Evolutionary conservation across 148 eudicot species (phyloP).

Genomic region (Cornus kousa): DNA sequence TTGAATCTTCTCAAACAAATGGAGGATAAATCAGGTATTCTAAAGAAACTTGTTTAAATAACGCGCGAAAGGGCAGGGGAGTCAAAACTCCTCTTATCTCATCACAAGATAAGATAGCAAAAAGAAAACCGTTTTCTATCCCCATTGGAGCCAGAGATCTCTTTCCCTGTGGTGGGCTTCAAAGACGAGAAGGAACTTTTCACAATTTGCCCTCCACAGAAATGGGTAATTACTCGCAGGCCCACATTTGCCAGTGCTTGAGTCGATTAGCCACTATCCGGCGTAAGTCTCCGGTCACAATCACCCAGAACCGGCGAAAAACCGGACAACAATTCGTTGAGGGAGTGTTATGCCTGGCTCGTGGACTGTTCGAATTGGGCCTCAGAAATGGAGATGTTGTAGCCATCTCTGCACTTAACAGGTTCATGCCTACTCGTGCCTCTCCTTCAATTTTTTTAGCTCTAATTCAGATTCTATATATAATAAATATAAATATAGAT

Average conservation of each 20-base stretch:
- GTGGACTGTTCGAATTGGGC: constrained; percentile 47
- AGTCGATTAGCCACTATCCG: constrained; percentile 52
- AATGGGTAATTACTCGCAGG: constrained; percentile 26
- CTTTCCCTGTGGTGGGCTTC: not conserved
- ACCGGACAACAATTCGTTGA: constrained; percentile 62
- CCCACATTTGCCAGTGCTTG: constrained; percentile 82
- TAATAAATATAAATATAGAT: too few species aligned
- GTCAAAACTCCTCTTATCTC: too few species aligned
- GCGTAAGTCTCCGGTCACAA: constrained; percentile 42
- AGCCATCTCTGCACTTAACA: constrained; percentile 73
- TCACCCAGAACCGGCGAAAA: constrained; percentile 30
- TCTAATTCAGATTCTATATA: too few species aligned
- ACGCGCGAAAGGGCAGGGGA: too few species aligned
- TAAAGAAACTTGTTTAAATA: too few species aligned
- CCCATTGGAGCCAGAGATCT: not conserved
- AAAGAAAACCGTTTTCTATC: too few species aligned
- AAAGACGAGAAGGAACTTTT: not conserved
- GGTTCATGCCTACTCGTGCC: constrained; percentile 30
- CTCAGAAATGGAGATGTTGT: constrained; percentile 52
- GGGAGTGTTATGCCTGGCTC: constrained; percentile 43
- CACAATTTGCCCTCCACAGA: not conserved
- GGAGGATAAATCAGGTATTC: too few species aligned
- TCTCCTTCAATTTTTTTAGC: not conserved
- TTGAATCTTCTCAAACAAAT: too few species aligned
- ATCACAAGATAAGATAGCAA: not conserved